These are phyloP conservation scores for Podospora tetraspora DNA, from an alignment of 495 filamentous ascomycete species.

Conservation along the genomic window DNA sequence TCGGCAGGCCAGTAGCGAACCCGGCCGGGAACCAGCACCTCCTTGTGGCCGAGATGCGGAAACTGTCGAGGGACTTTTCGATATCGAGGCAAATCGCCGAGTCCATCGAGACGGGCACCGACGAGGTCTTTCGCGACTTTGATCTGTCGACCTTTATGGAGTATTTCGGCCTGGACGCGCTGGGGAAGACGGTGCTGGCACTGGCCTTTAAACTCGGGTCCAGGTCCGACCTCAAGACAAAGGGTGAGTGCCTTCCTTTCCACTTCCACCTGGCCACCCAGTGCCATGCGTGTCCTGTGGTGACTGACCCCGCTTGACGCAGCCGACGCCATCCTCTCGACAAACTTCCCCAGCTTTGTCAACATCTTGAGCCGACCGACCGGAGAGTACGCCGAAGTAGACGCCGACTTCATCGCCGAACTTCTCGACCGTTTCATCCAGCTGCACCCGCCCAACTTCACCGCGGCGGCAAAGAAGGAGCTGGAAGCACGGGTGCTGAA, in stretches of 20 bases:
- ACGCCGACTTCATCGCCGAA: conserved; percentile 60
- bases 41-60: conserved; percentile 77
- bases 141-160: conserved; percentile 88
- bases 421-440: conserved; percentile 78
- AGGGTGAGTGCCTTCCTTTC: conserved; percentile 74
- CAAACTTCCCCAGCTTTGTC: conserved; percentile 68
- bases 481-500: conserved; percentile 60
- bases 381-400: conserved; percentile 57
- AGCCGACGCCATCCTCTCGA: conserved; percentile 81
- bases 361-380: conserved; percentile 58
- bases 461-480: conserved; percentile 63
- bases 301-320: conserved; percentile 31
- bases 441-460: conserved; percentile 76
- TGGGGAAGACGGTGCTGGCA: conserved; percentile 83
- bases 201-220: conserved; percentile 77
- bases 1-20: conserved; percentile 64
- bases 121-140: conserved; percentile 90
- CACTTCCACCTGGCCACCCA: not conserved
- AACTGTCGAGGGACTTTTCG: conserved; percentile 69
- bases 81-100: conserved; percentile 89
- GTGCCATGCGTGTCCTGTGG: not conserved
- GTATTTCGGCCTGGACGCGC: conserved; percentile 83
- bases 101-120: conserved; percentile 74
- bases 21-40: conserved; percentile 68
- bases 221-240: conserved; percentile 75